These are phyloP conservation scores for Hymenoscyphus occultus DNA, from an alignment of 2,329 filamentous ascomycete species.

Conservation along the genomic window DNA sequence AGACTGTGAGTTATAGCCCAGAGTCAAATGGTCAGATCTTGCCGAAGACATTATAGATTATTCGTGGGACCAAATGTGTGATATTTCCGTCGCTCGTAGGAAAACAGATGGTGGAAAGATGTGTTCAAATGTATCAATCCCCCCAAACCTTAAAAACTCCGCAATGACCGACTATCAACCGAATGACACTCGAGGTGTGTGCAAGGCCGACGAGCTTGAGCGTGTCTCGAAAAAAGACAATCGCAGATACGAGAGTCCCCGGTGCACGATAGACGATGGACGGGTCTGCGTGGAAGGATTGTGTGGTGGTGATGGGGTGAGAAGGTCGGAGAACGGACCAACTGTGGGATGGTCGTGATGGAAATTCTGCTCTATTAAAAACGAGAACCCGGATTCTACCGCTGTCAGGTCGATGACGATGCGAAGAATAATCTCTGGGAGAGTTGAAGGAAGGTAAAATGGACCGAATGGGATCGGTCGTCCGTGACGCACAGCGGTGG, in stretches of 20 bases:
- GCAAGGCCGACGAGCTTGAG: constrained; percentile 8
- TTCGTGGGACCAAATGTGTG: constrained; percentile 29
- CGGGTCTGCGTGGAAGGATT: constrained; percentile 6
- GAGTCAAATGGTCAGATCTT: constrained; percentile 81
- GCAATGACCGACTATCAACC: constrained; percentile 11
- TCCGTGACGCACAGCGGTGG: constrained; percentile 29
- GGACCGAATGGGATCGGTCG: constrained; percentile 33
- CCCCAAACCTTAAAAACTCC: constrained; percentile 13
- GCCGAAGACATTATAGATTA: constrained; percentile 92
- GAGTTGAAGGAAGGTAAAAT: constrained; percentile 25
- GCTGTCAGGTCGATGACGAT: constrained; percentile 28
- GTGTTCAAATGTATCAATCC: constrained; percentile 27
- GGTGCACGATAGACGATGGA: not conserved
- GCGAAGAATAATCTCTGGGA: constrained; percentile 19
- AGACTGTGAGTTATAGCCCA: constrained; percentile 67
- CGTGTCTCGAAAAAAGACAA: not conserved
- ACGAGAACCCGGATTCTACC: constrained; percentile 17
- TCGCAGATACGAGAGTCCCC: not conserved
- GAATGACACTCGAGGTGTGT: constrained; percentile 17
- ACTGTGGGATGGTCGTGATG: constrained; percentile 12
- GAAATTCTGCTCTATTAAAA: constrained; percentile 28
- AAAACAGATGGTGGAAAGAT: constrained; percentile 29
- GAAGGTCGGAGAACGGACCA: constrained; percentile 4
- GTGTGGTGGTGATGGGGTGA: constrained; percentile 4
- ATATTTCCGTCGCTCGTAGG: constrained; percentile 31